Percentiles rank a stretch among this genome's conserved stretches.
phyloP scores from a whole-genome alignment of 768 basidiomycete genomes.

The Psilocybe azurescens region DNA sequence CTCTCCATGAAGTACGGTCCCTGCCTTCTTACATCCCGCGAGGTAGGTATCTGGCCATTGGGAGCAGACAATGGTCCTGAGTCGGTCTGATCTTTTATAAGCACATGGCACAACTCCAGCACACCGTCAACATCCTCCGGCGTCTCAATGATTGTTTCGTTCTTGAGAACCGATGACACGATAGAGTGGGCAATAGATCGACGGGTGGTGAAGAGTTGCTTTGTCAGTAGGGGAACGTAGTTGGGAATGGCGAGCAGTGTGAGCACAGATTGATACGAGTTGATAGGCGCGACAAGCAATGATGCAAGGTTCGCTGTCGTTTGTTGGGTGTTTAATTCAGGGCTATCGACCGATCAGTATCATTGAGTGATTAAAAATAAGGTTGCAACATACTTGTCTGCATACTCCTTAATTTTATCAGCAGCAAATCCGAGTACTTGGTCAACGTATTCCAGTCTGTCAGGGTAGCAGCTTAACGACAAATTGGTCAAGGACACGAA shows the following conservation, averaged over 20 bases:
- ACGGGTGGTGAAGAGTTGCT: conserved; percentile 89
- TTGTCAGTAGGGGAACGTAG: conserved; percentile 81
- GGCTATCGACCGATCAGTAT: conserved; percentile 44
- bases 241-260: conserved; percentile 96
- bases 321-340: conserved; percentile 87
- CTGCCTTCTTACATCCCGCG: conserved; percentile 57
- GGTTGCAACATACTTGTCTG: conserved; percentile 64
- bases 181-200: conserved; percentile 94
- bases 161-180: conserved; percentile 93
- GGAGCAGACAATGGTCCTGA: conserved; percentile 36
- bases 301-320: conserved; percentile 92
- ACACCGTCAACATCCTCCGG: conserved; percentile 96
- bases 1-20: conserved; percentile 70
- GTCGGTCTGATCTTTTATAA: conserved; percentile 86
- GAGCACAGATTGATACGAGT: conserved; percentile 94
- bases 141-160: conserved; percentile 93
- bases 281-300: conserved; percentile 92
- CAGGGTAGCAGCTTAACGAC: conserved; percentile 96
- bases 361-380: background rate
- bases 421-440: conserved; percentile 92
- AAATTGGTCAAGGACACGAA: conserved; percentile 95
- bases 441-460: conserved; percentile 95
- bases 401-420: conserved; percentile 83
- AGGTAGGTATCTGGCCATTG: conserved; percentile 35
- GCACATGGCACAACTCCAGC: conserved; percentile 88